Percentiles rank a stretch among this genome's conserved stretches.
Conservation (phyloP, 768 basidiomycete genomes). For the Butyriboletus loyo region DNA sequence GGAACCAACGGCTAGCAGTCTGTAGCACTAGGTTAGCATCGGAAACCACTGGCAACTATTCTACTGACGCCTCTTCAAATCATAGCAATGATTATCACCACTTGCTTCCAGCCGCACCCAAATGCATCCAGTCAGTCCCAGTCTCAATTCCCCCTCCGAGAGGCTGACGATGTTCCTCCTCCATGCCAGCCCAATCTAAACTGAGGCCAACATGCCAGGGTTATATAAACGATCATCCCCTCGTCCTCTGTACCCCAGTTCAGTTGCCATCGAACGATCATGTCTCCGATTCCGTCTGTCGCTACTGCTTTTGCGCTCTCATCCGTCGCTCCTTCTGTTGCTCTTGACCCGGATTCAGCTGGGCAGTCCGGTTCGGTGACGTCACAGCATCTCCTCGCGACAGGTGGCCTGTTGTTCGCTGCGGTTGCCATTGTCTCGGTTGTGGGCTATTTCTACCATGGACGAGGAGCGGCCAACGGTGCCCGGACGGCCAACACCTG, state of each 20-base stretch:
- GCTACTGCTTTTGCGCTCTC: slow-evolving; percentile 3
- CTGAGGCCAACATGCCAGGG: slow-evolving; percentile 1
- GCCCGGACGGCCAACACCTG: not conserved
- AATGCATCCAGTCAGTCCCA: not conserved
- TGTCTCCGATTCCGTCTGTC: slow-evolving; percentile 19
- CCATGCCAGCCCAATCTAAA: slow-evolving; percentile 2
- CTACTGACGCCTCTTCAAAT: too few species aligned
- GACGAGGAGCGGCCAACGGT: not conserved
- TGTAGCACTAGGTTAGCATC: too few species aligned
- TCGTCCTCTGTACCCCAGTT: not conserved
- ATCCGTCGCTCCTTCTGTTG: not conserved
- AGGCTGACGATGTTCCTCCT: slow-evolving; percentile 8
- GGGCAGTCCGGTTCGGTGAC: not conserved
- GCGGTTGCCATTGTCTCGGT: slow-evolving; percentile 11
- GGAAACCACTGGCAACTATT: too few species aligned
- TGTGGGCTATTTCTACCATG: slow-evolving; percentile 14
- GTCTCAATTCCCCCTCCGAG: not conserved
- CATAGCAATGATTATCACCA: not conserved
- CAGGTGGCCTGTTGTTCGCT: slow-evolving; percentile 17
- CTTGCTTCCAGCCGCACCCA: not conserved
- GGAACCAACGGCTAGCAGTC: too few species aligned
- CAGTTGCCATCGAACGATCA: slow-evolving; percentile 3
- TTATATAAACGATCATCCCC: slow-evolving; percentile 3
- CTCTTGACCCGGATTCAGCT: not conserved
- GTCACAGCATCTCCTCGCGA: slow-evolving; percentile 1